These are phyloP conservation scores for Bacidia rubella DNA, from an alignment of 495 filamentous ascomycete species.

Conservation along the genomic window DNA sequence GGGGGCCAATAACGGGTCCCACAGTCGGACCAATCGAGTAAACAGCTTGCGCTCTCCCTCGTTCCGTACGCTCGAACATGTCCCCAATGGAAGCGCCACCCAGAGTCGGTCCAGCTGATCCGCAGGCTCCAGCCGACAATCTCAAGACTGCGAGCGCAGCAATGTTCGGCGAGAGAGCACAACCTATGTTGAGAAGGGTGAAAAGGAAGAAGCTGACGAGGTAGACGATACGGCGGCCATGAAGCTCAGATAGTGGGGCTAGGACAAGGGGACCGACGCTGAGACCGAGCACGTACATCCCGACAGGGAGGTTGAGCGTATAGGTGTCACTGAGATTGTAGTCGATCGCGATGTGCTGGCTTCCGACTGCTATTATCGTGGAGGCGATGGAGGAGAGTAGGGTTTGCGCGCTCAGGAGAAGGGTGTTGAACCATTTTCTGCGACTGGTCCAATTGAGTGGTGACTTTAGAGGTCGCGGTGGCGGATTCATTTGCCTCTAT, in stretches of 20 bases:
- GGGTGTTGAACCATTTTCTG: constrained; percentile 1
- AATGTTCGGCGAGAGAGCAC: constrained; percentile 24
- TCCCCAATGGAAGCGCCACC: constrained; percentile 9
- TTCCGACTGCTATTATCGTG: constrained; percentile 27
- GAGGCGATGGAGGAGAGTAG: constrained; percentile 16
- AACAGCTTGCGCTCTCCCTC: constrained; percentile 32
- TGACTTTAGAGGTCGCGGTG: too few relatives aligned
- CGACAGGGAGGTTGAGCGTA: constrained; percentile 1
- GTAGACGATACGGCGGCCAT: constrained; percentile 24
- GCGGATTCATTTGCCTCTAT: too few relatives aligned
- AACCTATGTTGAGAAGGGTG: constrained; percentile 25
- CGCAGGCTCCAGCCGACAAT: constrained; percentile 26
- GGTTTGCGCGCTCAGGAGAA: background rate
- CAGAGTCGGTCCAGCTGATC: constrained; percentile 16
- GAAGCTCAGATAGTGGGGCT: constrained; percentile 26
- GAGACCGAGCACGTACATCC: constrained; percentile 4
- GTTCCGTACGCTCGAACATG: constrained; percentile 3
- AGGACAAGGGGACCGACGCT: constrained; percentile 22
- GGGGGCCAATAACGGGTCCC: constrained; percentile 27
- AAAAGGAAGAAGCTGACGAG: constrained; percentile 22
- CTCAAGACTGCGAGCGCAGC: constrained; percentile 22
- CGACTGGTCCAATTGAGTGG: background rate
- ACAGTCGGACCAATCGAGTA: constrained; percentile 40
- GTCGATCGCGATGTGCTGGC: constrained; percentile 25
- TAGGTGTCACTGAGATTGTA: constrained; percentile 15